These are phyloP conservation scores for Pseudogymnoascus sp. DNA, from an alignment of 2,329 filamentous ascomycete genomes.

Conservation along the genomic window DNA sequence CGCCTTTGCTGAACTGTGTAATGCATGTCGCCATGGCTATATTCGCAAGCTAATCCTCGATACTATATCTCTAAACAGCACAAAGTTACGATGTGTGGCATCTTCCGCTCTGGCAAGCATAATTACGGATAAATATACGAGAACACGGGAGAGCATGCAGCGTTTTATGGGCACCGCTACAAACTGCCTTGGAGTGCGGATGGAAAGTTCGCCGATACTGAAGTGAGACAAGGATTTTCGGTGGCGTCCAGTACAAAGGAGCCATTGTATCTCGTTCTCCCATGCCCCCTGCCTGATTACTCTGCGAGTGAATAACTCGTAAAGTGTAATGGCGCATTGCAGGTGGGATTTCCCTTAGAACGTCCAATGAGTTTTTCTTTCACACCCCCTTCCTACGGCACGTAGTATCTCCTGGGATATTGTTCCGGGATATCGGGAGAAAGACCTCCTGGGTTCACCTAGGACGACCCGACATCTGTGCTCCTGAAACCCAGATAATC, in stretches of 20 bases:
- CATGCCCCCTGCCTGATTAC: background rate
- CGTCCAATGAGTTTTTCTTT: background rate
- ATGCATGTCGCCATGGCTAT: background rate
- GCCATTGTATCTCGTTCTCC: background rate
- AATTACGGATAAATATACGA: background rate
- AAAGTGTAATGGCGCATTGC: background rate
- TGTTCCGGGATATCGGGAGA: background rate
- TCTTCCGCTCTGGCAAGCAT: background rate
- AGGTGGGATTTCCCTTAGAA: background rate
- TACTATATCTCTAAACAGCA: background rate
- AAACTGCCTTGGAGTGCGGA: background rate
- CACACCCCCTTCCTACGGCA: background rate
- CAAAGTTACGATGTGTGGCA: background rate
- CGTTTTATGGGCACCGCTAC: background rate
- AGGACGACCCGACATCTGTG: background rate
- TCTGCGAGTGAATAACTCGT: background rate
- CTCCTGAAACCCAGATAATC: background rate
- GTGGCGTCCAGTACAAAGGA: background rate
- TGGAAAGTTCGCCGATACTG: background rate
- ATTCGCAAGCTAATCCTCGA: background rate
- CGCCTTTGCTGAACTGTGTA: background rate
- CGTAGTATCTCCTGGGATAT: background rate
- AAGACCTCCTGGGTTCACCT: background rate
- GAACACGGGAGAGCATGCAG: background rate
- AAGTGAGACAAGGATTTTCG: background rate